Conservation (phyloP, 1,284 basidiomycete species). For the Cystobasidiaceae sp. region DNA sequence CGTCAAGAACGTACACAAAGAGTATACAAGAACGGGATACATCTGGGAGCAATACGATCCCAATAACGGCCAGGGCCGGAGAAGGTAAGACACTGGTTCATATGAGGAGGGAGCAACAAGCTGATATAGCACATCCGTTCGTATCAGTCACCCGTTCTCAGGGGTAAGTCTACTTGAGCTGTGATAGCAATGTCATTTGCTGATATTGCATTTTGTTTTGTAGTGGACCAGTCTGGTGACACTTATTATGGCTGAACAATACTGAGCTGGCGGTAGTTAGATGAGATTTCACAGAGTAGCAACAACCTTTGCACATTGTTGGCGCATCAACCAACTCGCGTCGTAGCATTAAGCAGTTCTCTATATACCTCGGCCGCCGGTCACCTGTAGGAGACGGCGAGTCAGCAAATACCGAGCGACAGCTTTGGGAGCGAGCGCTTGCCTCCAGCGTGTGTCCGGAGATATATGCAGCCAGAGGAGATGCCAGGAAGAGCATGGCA, state of each 20-base stretch:
- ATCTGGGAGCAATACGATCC: conserved; percentile 96
- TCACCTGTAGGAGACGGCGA: neutral
- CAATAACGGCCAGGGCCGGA: conserved; percentile 68
- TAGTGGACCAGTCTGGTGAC: conserved; percentile 43
- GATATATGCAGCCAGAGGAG: conserved; percentile 72
- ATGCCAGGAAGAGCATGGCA: conserved; percentile 46
- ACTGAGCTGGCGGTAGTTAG: neutral
- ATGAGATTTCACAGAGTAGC: neutral
- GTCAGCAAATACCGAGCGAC: neutral
- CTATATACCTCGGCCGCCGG: conserved; percentile 24
- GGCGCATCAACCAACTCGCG: neutral
- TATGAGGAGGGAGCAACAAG: no score
- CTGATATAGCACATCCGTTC: neutral
- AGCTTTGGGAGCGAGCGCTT: neutral
- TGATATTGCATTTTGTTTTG: neutral
- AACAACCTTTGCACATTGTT: neutral
- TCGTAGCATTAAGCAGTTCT: neutral
- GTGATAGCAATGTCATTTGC: neutral
- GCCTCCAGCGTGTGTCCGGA: conserved; percentile 76
- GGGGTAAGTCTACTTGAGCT: conserved; percentile 20
- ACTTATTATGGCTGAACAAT: conserved; percentile 43
- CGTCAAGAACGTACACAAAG: conserved; percentile 78
- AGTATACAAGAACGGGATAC: conserved; percentile 84
- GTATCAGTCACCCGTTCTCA: conserved; percentile 49
- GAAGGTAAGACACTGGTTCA: conserved; percentile 52